Evolutionary conservation across 345 rosid species (phyloP).

Genomic region (Garcia nutans): DNA sequence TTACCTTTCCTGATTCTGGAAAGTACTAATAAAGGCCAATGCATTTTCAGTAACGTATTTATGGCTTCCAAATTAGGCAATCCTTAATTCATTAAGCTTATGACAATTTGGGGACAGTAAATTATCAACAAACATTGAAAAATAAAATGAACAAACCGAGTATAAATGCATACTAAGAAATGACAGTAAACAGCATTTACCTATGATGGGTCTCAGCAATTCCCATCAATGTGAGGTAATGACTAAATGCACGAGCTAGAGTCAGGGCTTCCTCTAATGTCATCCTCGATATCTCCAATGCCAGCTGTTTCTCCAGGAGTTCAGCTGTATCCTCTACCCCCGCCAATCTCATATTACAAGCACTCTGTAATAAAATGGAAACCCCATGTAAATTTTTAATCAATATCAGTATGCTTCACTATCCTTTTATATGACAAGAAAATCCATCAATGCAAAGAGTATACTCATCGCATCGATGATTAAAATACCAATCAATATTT

Average conservation of each 20-base stretch:
- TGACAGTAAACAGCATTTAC: constrained; percentile 28
- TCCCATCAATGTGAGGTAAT: constrained; percentile 90
- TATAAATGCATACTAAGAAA: neutral
- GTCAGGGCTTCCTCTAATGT: constrained; percentile 82
- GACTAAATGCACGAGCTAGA: constrained; percentile 89
- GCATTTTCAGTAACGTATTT: neutral
- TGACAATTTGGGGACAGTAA: neutral
- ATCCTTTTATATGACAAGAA: neutral
- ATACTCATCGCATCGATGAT: neutral
- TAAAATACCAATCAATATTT: neutral
- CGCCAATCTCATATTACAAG: constrained; percentile 78
- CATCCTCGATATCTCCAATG: constrained; percentile 74
- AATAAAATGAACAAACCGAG: neutral
- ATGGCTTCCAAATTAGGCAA: constrained; percentile 2
- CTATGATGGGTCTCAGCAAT: constrained; percentile 96
- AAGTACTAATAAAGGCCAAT: neutral
- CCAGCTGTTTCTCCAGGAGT: constrained; percentile 79
- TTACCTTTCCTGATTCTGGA: neutral
- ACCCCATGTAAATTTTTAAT: neutral
- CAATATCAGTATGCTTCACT: neutral
- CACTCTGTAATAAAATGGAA: constrained; percentile 50
- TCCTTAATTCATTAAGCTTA: neutral
- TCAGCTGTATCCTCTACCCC: constrained; percentile 87
- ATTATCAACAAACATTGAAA: neutral
- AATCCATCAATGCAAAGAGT: neutral